Conservation (phyloP, 1,284 basidiomycete genomes). For the Pseudozyma thailandica region DNA sequence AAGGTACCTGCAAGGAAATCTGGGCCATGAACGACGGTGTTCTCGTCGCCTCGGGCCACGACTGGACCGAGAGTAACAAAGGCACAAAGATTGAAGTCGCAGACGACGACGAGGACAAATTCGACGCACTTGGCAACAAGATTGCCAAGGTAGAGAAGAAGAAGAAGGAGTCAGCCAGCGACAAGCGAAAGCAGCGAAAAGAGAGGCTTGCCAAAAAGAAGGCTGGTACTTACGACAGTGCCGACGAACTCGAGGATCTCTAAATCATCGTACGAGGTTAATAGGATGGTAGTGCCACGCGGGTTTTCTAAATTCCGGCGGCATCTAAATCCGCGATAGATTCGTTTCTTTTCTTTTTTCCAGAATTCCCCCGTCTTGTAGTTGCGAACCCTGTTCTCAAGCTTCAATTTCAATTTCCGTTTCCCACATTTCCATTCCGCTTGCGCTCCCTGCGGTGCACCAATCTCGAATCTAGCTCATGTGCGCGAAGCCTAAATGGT, state of each 20-base stretch:
- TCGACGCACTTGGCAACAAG: conserved; percentile 65
- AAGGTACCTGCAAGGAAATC: conserved; percentile 66
- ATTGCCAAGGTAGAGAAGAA: conserved; percentile 49
- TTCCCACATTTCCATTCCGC: too few species aligned
- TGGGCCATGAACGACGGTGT: conserved; percentile 65
- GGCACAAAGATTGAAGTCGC: conserved; percentile 63
- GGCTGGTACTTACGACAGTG: conserved; percentile 53
- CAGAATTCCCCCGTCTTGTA: too few species aligned
- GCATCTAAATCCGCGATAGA: too few species aligned
- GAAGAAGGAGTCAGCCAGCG: conserved; percentile 55
- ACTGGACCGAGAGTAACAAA: conserved; percentile 84
- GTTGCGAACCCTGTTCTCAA: too few species aligned
- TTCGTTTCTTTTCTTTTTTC: too few species aligned
- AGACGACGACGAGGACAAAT: conserved; percentile 59
- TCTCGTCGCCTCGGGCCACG: conserved; percentile 74
- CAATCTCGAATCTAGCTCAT: too few species aligned
- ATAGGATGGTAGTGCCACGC: too few species aligned
- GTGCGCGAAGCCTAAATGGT: too few species aligned
- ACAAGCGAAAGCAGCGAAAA: conserved; percentile 59
- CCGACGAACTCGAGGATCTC: conserved; percentile 52
- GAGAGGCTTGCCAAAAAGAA: conserved; percentile 52
- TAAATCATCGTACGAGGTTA: background rate
- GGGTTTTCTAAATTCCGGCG: too few species aligned
- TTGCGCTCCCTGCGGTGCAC: too few species aligned
- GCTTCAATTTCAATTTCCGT: too few species aligned